Evolutionary conservation across 2,329 filamentous ascomycete genomes (phyloP).

Genomic region (Colletotrichum horii): DNA sequence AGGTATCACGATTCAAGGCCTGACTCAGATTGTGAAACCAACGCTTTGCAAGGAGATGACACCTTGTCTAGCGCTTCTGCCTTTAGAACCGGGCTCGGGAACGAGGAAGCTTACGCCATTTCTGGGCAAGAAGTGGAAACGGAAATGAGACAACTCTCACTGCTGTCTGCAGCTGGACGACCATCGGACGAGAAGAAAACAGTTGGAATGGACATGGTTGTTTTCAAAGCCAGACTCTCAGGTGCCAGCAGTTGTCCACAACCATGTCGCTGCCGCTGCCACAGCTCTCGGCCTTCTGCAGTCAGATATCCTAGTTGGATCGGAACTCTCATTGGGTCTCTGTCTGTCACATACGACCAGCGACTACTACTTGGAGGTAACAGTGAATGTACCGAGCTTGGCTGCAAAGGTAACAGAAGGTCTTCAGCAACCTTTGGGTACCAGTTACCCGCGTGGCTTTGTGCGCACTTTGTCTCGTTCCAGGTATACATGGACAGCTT

Average conservation of each 20-base stretch:
- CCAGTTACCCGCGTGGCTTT: background rate
- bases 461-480: background rate
- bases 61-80: background rate
- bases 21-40: too few relatives aligned
- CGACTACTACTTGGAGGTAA: fast-evolving
- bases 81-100: fast-evolving
- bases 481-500: background rate
- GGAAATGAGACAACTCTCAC: background rate
- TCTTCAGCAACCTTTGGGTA: background rate
- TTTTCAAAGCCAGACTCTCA: background rate
- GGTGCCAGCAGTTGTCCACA: background rate
- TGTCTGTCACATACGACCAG: background rate
- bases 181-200: background rate
- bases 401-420: background rate
- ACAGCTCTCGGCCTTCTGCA: background rate
- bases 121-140: background rate
- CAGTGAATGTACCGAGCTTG: background rate
- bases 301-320: background rate
- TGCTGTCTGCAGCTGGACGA: background rate
- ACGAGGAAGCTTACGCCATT: too few relatives aligned
- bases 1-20: background rate
- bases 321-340: background rate
- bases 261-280: background rate
- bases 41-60: background rate
- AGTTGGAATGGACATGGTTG: background rate